phyloP scores from a whole-genome alignment of 164 flowering plant species.

The Vitis rotundifolia region DNA sequence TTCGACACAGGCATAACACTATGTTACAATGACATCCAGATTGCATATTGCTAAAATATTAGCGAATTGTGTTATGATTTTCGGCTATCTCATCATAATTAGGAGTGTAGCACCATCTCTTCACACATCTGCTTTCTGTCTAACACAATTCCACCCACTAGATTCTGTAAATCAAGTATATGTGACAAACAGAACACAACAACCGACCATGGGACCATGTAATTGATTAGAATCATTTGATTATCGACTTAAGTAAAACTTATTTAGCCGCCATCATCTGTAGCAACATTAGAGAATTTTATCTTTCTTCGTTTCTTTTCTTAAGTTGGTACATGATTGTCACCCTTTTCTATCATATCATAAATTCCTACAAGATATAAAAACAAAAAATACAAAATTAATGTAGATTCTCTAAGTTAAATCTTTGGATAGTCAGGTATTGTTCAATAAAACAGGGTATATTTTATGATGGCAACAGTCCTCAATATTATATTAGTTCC shows the following conservation, averaged over 20 bases:
- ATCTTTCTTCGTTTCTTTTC: background rate
- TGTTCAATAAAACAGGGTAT: background rate
- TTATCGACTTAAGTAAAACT: background rate
- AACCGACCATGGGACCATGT: background rate
- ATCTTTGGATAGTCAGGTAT: background rate
- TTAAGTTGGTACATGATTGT: background rate
- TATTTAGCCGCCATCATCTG: background rate
- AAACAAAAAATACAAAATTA: background rate
- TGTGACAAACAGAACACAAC: background rate
- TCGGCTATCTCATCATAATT: too few relatives aligned
- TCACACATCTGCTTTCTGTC: background rate
- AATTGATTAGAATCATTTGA: slow-evolving; percentile 1
- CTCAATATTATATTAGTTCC: background rate
- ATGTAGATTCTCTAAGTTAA: background rate
- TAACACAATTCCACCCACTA: background rate
- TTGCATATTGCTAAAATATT: too few relatives aligned
- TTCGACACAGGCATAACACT: too few relatives aligned
- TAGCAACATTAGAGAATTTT: background rate
- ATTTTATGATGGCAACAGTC: too few relatives aligned
- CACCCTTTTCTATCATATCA: background rate
- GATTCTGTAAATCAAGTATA: background rate
- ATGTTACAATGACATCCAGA: too few relatives aligned
- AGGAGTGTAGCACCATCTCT: background rate
- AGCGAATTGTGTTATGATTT: too few relatives aligned
- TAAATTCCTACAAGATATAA: background rate